Conservation (phyloP, 1,284 basidiomycete species). For the Cutaneotrichosporon dermatis region DNA sequence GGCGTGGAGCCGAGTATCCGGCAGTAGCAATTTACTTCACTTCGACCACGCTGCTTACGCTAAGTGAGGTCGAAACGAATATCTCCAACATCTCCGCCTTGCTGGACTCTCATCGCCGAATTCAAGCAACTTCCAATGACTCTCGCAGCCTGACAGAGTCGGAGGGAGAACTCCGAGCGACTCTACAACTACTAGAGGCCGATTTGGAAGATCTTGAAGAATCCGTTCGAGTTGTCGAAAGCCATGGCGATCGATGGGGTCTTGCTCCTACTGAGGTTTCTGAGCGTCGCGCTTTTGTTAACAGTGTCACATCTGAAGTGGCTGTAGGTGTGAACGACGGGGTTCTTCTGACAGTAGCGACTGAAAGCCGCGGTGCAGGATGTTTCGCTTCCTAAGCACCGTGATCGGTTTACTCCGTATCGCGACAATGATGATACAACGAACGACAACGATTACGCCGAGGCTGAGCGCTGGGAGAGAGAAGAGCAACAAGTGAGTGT, state of each 20-base stretch:
- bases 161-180: slow-evolving; percentile 62
- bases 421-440: slow-evolving; percentile 3
- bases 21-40: no score
- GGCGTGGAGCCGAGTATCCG: no score
- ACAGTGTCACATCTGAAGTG: slow-evolving; percentile 65
- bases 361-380: background rate
- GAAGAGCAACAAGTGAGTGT: slow-evolving; percentile 70
- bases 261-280: slow-evolving; percentile 68
- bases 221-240: slow-evolving; percentile 77
- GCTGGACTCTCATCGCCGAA: slow-evolving; percentile 25
- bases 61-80: slow-evolving; percentile 40
- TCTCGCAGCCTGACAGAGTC: slow-evolving; percentile 19
- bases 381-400: background rate
- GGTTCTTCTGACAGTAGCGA: slow-evolving; percentile 3
- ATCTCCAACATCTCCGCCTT: slow-evolving; percentile 30
- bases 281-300: slow-evolving; percentile 67
- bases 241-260: slow-evolving; percentile 76
- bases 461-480: slow-evolving; percentile 60
- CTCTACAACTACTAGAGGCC: slow-evolving; percentile 68
- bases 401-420: background rate
- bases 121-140: slow-evolving; percentile 11
- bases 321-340: slow-evolving; percentile 57
- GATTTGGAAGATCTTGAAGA: slow-evolving; percentile 84
- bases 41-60: background rate
- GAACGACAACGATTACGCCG: slow-evolving; percentile 61